Evolutionary conservation across 495 filamentous ascomycete genomes (phyloP), one percentile per base, ranked within the genome.

Genomic region (Cetradonia linearis): DNA sequence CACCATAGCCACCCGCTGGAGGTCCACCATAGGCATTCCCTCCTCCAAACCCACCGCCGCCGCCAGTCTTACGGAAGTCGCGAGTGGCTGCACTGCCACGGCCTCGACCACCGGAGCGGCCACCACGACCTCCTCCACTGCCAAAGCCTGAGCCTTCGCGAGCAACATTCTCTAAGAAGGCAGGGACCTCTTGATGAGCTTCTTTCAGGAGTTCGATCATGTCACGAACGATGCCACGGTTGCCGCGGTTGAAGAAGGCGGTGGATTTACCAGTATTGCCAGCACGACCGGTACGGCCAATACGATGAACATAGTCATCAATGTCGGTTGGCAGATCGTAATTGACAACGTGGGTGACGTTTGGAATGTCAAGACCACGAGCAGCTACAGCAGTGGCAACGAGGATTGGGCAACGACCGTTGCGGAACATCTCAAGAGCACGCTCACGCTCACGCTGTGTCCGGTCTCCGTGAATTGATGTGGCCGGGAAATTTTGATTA

Each of bases 201-300:
- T 98, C 93, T 78, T 97, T 96, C 58, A 98, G 80, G 33, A 98
- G 83, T 38, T 98, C 94, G 65, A 98, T 82, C 56, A 98, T 81
- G 70, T 97, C 94, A 55, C 90, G 86, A 54, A 96, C 93, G 64
- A 98, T 88, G 73, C 91, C 93, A 64, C 93, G 88, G 82, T 98
- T 98, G 67, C 91, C 91, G 70, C 93, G 93, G 83, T 98, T 98
- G 84, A 96, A 97, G 82, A 98, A 98, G 52, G 94, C 92, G 59
- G 93, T 98, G 10, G 93, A 88, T 61, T 96, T 88, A 85, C 93
- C 93, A 63, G 92, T 96, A 78, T 98, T 98, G 71, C 93, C 93
- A 61, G 94, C 94, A 87, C 93, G 93, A 68, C 94, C 93, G 61
- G 93, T 98, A 91, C 93, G 94, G 84, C 93, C 93, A 71, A 97